Evolutionary conservation across 768 basidiomycete genomes (phyloP).

Genomic region (Serpula lacrymans): DNA sequence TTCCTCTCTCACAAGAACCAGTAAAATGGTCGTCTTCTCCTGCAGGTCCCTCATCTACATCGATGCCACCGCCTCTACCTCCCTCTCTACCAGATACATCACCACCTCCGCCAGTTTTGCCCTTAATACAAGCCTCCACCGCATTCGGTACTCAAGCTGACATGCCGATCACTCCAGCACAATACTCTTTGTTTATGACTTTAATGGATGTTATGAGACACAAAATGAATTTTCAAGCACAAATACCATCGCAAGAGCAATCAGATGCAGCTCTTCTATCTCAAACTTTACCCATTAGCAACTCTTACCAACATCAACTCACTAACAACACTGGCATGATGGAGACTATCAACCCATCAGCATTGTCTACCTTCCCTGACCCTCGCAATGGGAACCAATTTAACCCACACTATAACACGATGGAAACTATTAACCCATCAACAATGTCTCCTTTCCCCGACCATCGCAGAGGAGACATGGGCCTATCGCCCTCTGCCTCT

Average conservation of each 20-base stretch:
- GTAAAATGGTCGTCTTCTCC: too few species aligned
- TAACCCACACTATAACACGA: too few species aligned
- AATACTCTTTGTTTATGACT: conserved; percentile 5
- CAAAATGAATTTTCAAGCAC: conserved; percentile 4
- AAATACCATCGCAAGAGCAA: conserved; percentile 1
- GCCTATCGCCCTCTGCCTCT: conserved; percentile 9
- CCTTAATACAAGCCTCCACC: background rate
- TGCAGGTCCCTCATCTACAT: conserved; percentile 14
- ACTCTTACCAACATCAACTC: too few species aligned
- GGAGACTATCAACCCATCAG: too few species aligned
- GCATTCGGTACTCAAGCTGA: background rate
- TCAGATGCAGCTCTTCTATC: background rate
- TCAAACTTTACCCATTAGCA: too few species aligned
- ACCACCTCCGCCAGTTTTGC: background rate
- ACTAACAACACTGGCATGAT: too few species aligned
- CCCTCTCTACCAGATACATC: background rate
- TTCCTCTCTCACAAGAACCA: conserved; percentile 17
- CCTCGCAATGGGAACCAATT: conserved; percentile 6
- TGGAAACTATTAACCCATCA: too few species aligned
- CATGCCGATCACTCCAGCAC: background rate
- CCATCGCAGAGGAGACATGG: conserved; percentile 3
- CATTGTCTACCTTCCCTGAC: background rate
- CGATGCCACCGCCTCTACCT: conserved; percentile 15
- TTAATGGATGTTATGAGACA: conserved; percentile 10
- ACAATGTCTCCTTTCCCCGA: background rate